Conservation (phyloP, 331 rosid species). For the Quercus lobata region DNA sequence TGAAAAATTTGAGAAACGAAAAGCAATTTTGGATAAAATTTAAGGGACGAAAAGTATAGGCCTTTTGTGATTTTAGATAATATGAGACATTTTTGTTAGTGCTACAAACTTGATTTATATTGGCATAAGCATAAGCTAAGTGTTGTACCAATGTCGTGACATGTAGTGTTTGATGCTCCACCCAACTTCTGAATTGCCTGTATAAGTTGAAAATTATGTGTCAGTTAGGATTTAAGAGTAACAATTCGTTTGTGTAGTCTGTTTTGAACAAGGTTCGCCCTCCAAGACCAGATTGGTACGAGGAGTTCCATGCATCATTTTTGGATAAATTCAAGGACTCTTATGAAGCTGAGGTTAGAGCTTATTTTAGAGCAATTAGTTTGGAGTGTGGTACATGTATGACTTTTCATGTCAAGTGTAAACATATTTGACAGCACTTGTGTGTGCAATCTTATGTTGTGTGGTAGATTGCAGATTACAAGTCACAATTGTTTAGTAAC, state of each 20-base stretch:
- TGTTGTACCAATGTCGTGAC: too few relatives aligned
- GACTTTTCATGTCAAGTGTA: not conserved
- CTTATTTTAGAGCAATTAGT: not conserved
- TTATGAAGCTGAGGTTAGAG: slow-evolving; percentile 72
- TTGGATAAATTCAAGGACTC: slow-evolving; percentile 35
- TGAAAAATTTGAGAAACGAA: too few relatives aligned
- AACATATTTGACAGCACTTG: not conserved
- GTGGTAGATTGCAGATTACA: slow-evolving; percentile 70
- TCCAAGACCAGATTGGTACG: slow-evolving; percentile 84
- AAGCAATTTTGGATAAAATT: too few relatives aligned
- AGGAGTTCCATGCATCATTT: slow-evolving; percentile 64
- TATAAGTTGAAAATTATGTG: not conserved
- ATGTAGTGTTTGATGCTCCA: too few relatives aligned
- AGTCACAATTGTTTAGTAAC: slow-evolving; percentile 50
- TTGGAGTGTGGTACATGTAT: not conserved
- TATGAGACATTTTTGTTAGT: too few relatives aligned
- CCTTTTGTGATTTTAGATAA: too few relatives aligned
- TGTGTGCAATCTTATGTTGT: not conserved
- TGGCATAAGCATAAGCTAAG: too few relatives aligned
- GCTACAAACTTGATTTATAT: too few relatives aligned
- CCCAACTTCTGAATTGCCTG: too few relatives aligned
- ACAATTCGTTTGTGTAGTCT: slow-evolving; percentile 27
- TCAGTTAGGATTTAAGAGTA: not conserved
- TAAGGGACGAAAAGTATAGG: too few relatives aligned
- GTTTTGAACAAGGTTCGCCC: slow-evolving; percentile 55